phyloP scores from a whole-genome alignment of 169 alveolate species.

The Babesia ovata region DNA sequence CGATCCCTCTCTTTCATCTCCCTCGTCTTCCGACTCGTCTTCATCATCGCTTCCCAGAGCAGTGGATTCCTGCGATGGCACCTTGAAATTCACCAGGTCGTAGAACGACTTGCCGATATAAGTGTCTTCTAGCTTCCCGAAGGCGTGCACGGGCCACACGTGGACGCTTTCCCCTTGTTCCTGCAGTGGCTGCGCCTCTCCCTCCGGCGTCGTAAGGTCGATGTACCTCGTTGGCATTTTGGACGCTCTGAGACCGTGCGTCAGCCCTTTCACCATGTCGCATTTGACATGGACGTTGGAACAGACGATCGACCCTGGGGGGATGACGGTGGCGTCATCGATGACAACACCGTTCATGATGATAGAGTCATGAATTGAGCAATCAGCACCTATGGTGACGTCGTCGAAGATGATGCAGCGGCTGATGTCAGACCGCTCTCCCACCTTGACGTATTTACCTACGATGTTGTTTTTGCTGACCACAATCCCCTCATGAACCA shows the following conservation, averaged over 20 bases:
- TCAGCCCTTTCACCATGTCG: background rate
- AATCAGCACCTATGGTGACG: constrained; percentile 28
- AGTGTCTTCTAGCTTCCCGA: constrained; percentile 22
- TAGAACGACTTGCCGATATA: constrained; percentile 37
- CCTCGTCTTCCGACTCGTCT: background rate
- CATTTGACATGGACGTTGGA: constrained; percentile 1
- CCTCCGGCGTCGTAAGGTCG: constrained; percentile 9
- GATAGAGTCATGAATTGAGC: constrained; percentile 34
- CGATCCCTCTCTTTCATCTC: background rate
- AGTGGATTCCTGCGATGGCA: background rate
- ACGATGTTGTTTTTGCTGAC: constrained; percentile 31
- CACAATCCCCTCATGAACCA: constrained; percentile 15
- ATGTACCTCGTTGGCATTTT: constrained; percentile 9
- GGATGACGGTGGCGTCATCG: constrained; percentile 26
- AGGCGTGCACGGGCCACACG: constrained; percentile 33
- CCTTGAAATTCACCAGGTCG: constrained; percentile 12
- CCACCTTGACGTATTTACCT: constrained; percentile 34
- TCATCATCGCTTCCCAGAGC: constrained; percentile 12
- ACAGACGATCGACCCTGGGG: constrained; percentile 53
- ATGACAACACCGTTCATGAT: constrained; percentile 53
- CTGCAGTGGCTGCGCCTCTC: too few relatives aligned
- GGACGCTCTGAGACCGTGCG: constrained; percentile 4
- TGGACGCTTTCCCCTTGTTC: constrained; percentile 5
- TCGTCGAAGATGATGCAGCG: constrained; percentile 41
- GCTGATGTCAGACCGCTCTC: constrained; percentile 1